phyloP scores from a whole-genome alignment of 306 rosid species.

The Glycine latifolia region DNA sequence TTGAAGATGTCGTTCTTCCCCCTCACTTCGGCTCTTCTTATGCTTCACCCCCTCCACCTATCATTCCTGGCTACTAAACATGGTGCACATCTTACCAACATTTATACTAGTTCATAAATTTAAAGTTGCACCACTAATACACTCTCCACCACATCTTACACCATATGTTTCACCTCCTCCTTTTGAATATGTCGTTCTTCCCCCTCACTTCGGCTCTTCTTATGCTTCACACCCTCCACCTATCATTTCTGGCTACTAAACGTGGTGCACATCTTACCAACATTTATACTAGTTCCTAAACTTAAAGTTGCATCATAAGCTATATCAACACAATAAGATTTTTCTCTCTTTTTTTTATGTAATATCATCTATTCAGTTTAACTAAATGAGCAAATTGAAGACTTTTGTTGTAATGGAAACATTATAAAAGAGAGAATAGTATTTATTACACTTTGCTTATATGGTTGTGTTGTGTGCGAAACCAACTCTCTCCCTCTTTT shows the following conservation, averaged over 20 bases:
- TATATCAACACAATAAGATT: not conserved
- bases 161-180: slow-evolving; percentile 22
- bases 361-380: not conserved
- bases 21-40: slow-evolving; percentile 56
- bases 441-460: not conserved
- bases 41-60: slow-evolving; percentile 64
- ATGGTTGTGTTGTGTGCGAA: no score
- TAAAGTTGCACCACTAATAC: not conserved
- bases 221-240: slow-evolving; percentile 67
- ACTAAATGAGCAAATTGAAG: not conserved
- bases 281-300: slow-evolving; percentile 8
- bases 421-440: not conserved
- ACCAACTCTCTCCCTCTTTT: no score
- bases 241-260: slow-evolving; percentile 50
- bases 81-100: not conserved
- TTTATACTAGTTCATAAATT: slow-evolving; percentile 1
- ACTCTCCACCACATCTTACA: slow-evolving; percentile 7
- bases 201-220: slow-evolving; percentile 56
- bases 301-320: not conserved
- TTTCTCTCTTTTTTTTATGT: not conserved
- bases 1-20: slow-evolving; percentile 48
- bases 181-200: slow-evolving; percentile 41
- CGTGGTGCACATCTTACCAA: not conserved
- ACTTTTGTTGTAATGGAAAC: not conserved
- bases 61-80: slow-evolving; percentile 49